Evolutionary conservation across 2,329 filamentous ascomycete genomes (phyloP), one percentile per base, ranked within the genome.

Genomic region (Aspergillus carbonarius): DNA sequence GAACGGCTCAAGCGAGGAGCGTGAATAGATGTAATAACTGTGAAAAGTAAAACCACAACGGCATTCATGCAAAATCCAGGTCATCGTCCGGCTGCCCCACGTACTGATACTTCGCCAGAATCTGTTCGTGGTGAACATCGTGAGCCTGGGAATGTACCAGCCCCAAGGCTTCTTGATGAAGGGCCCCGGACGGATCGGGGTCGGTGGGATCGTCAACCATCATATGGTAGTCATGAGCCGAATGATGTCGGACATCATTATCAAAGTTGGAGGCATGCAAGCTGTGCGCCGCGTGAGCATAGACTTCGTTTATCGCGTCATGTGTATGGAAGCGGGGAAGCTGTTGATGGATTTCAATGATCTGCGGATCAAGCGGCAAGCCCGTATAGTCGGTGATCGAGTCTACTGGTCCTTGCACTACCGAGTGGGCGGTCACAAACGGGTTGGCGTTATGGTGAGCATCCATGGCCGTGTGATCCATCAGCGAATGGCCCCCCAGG

Each of bases 351-450:
- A 82, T 73, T 62, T 81, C 79, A 63, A 87, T 86, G 49, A 88
- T 84, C 37, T 85, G 84, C 2, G 85, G 85, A 59, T 88, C 85
- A 42, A 86, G 78, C 2, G 84, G 84, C 71, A 87, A 78, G 42
- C 82, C 77, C 59, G 79, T 72, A 57, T 78, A 80, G 32, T 75
- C 71, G 20, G 73, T 67, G 63, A 80, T 76, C 20, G 74, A 68
- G 39, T 76, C 72, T 39, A 76, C 70, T 7, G 68, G 60, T 48
- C 73, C 70, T 56, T 74, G 70, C 1, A 76, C 71, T 57, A 74
- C 70, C 40, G 69, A 60, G 60, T 68, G 64, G 27, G 66, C 53
- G 60, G 70, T 57, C 61, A 66, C 64, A 63, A 76, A 76, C 37
- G 71, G 68, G 59, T 74, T 70, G 27, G 74, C 66, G 51, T 61